Base-by-base conservation (phyloP, 2,329 filamentous ascomycete species). In the Colletotrichum musae region DNA sequence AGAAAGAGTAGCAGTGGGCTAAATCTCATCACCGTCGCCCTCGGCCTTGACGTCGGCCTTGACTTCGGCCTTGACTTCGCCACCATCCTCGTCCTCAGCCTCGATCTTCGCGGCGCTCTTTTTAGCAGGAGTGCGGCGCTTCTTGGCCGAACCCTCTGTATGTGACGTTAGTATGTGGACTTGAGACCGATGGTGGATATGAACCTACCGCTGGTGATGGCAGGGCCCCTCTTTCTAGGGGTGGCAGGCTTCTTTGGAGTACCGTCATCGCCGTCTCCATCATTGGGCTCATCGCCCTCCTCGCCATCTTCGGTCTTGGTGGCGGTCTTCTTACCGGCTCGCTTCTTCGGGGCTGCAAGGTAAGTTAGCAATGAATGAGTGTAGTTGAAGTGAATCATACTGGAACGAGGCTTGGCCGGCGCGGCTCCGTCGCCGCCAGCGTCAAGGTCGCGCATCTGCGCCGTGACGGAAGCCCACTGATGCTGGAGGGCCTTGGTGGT, bases 21-120 rank as follows among this genome's bases (percentile, higher is more conserved):
- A 59, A 36, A 36, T 36, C 70, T 81, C 80, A 58, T 85, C 79
- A 60, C 81, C 77, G 70, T 83, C 83, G 18, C 82, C 79, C 41
- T 59, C 51, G 0, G 80, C 81, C 63, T 80, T 80, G 64, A 84
- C 50, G 5, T 67, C 51, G 13, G 28, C 58, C 28, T 71, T 43
- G 18, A n/a, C 26, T 32, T 43, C 50, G 4, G 28, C 32, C 18
- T 45, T 53, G 21, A 10, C 18, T 54, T 68, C 51, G 2, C 45
- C 45, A 9, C 66, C 56, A 12, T 12, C 18, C 13, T 64, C 59
- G 10, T 58, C 45, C 6, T 67, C 64, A 2, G 51, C 48, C 54
- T 72, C 66, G 28, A 70, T 59, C 61, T 71, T 71, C 26, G 41
- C 50, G 2, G 50, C 32, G 9, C 47, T 15, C 71, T 76, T 75